Base-by-base conservation (phyloP, 2,329 filamentous ascomycete genomes). In the Fusarium newnesense region DNA sequence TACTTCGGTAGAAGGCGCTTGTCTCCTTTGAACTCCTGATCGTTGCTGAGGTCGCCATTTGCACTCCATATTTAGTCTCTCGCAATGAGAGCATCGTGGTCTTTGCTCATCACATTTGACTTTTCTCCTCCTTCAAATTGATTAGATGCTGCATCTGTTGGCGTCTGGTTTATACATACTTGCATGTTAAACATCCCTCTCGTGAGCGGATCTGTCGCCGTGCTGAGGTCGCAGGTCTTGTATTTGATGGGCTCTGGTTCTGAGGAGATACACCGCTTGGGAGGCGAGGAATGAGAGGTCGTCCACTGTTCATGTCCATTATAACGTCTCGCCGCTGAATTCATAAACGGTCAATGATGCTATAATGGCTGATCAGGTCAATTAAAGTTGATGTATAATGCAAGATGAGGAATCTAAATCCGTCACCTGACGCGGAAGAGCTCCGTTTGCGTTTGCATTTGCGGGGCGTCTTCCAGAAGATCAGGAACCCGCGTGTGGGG, bases 81-180 rank as follows among this genome's bases (percentile, higher is more conserved):
- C 85, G 76, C 86, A 88, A 73, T 87, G 86, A 44, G 82, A 85
- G 71, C 87, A 88, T 47, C 84, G 79, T 16, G 86, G 86, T 28
- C 84, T 80, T 64, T 84, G 82, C 77, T 88, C 87, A 64, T 88
- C 85, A 67, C 86, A 88, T 64, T 85, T 82, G 53, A 87, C 86
- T 74, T 87, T 87, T 49, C 85, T 80, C 53, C 84, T 83, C 68
- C 84, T 86, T 67, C 3, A 9, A 9, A 32, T 7, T 8, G 15
- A 39, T 58, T 21, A 75, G 36, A 21, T 11, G 2, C 2, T 15
- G 18, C 2, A 30, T 8, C 32, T 18, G 2, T 13, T 5, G 16
- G 7, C 5, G 10, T 3, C 11, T 10, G 1, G 7, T 18, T 37
- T 43, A 59, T 40, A 80, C 81, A 46, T 78, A 84, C 83, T 83